phyloP scores from a whole-genome alignment of 2,329 filamentous ascomycete species.

The Paraphaeosphaeria minitans region DNA sequence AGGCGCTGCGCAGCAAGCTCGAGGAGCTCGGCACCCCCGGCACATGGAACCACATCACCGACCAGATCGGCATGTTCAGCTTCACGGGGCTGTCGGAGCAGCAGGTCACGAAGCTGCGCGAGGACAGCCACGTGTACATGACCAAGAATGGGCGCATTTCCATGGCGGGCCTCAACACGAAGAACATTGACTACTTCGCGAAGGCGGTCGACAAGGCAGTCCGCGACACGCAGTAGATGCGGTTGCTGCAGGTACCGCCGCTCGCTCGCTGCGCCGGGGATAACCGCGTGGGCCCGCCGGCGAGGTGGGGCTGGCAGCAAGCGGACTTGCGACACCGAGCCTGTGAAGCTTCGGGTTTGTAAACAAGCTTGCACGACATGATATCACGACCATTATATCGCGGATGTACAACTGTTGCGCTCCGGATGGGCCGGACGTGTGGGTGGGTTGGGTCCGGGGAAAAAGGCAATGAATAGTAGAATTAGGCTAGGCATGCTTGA shows the following conservation, averaged over 20 bases:
- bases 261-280: background rate
- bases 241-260: background rate
- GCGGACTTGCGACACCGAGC: background rate
- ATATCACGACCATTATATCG: background rate
- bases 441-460: background rate
- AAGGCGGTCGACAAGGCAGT: constrained; percentile 88
- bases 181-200: constrained; percentile 92
- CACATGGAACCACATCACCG: constrained; percentile 95
- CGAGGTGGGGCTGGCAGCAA: background rate
- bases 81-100: constrained; percentile 80
- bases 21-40: constrained; percentile 86
- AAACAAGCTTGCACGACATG: background rate
- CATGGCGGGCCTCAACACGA: constrained; percentile 95
- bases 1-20: constrained; percentile 75
- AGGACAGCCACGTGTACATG: constrained; percentile 80
- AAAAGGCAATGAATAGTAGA: constrained; percentile 3
- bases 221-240: constrained; percentile 52
- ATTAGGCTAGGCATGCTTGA: background rate
- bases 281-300: constrained; percentile 1
- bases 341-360: background rate
- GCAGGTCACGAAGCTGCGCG: constrained; percentile 73
- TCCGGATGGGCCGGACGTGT: background rate
- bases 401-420: background rate
- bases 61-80: constrained; percentile 99
- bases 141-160: constrained; percentile 98